Percentiles rank a stretch among this genome's conserved stretches.
These are phyloP conservation scores for Ramularia collo-cygni DNA, from an alignment of 2,329 filamentous ascomycete genomes.

Conservation along the genomic window DNA sequence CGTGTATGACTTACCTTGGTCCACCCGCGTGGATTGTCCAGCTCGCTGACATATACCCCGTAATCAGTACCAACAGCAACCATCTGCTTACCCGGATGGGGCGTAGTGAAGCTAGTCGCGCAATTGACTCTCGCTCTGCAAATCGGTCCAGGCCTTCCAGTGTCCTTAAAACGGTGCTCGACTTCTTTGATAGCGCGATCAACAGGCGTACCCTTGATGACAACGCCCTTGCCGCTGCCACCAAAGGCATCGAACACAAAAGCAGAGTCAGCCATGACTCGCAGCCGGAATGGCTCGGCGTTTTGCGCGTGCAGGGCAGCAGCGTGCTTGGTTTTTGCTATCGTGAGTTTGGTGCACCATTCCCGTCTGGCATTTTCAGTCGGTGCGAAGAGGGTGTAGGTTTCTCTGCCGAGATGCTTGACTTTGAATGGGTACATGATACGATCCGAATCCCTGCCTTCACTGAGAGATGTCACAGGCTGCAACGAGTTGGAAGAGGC, in stretches of 20 bases:
- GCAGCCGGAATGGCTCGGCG: conserved; percentile 86
- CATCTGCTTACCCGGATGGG: conserved; percentile 69
- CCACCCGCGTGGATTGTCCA: conserved; percentile 87
- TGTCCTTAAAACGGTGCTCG: conserved; percentile 61
- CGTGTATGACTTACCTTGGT: conserved; percentile 56
- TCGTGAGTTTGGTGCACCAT: conserved; percentile 90
- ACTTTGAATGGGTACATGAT: conserved; percentile 91
- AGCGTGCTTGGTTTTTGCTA: conserved; percentile 91
- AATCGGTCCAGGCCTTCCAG: conserved; percentile 66
- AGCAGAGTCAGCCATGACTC: conserved; percentile 85
- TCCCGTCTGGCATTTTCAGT: conserved; percentile 68
- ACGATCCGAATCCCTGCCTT: conserved; percentile 62
- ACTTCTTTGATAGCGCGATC: conserved; percentile 86
- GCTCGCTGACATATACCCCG: conserved; percentile 84
- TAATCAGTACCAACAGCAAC: conserved; percentile 93
- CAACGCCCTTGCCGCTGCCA: conserved; percentile 54
- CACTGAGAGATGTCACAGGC: conserved; percentile 46
- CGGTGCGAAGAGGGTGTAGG: conserved; percentile 83
- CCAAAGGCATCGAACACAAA: conserved; percentile 70
- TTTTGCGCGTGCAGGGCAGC: conserved; percentile 84
- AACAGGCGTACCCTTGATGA: conserved; percentile 83
- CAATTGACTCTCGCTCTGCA: conserved; percentile 87
- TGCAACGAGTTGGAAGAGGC: conserved; percentile 48
- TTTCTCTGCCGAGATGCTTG: conserved; percentile 90
- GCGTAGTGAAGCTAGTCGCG: conserved; percentile 76